A percentile compares a stretch with the other conserved stretches of the same genome.
phyloP scores from a whole-genome alignment of 768 basidiomycete genomes.

The Boletus subparvulus region DNA sequence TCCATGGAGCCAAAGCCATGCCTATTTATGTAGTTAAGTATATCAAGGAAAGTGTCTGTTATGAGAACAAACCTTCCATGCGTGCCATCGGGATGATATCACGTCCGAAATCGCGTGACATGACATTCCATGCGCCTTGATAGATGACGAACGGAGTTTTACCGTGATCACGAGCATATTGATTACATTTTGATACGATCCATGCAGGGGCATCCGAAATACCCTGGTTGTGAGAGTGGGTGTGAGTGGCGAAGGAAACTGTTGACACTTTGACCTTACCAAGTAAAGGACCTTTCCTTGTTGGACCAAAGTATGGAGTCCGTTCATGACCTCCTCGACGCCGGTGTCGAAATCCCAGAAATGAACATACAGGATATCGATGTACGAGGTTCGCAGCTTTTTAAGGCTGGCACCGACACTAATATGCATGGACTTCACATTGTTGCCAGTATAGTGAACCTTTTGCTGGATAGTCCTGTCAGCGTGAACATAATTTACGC shows the following conservation, averaged over 20 bases:
- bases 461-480: constrained; percentile 17
- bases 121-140: constrained; percentile 46
- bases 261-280: constrained; percentile 4
- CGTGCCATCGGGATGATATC: constrained; percentile 43
- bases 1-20: constrained; percentile 36
- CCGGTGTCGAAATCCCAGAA: constrained; percentile 47
- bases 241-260: not conserved
- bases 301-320: constrained; percentile 40
- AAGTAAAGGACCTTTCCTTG: constrained; percentile 44
- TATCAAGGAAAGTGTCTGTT: not conserved
- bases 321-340: constrained; percentile 46
- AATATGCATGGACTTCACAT: constrained; percentile 31
- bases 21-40: constrained; percentile 4
- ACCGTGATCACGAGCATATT: constrained; percentile 49
- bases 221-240: constrained; percentile 25
- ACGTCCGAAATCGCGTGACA: constrained; percentile 48
- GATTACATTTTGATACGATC: constrained; percentile 46
- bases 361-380: constrained; percentile 56
- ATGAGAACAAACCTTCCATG: constrained; percentile 30
- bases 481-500: constrained; percentile 12
- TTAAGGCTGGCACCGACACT: constrained; percentile 27
- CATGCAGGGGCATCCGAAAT: constrained; percentile 46
- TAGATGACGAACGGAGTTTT: constrained; percentile 53
- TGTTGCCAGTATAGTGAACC: constrained; percentile 37
- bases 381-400: constrained; percentile 56